phyloP scores from a whole-genome alignment of 306 rosid genomes.

The Sechiopsis laciniata region DNA sequence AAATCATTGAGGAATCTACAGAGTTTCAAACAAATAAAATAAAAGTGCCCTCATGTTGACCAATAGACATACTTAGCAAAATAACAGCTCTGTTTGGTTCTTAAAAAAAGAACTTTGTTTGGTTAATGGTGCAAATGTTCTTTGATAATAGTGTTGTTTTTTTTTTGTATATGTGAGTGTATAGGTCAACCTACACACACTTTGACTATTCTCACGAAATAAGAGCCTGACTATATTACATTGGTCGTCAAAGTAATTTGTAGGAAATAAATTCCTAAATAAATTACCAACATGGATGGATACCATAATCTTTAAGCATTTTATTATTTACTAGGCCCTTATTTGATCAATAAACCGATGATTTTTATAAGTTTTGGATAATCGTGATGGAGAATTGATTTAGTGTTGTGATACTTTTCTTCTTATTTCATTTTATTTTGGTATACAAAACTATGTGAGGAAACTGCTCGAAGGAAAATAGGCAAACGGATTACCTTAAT shows the following conservation, averaged over 20 bases:
- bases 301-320: no score
- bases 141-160: background rate
- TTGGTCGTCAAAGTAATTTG: no score
- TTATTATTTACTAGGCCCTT: no score
- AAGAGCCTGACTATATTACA: no score
- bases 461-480: background rate
- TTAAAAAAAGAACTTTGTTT: background rate
- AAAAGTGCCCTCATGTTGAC: background rate
- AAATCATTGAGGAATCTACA: background rate
- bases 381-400: background rate
- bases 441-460: background rate
- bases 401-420: background rate
- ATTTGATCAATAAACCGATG: no score
- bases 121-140: background rate
- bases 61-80: background rate
- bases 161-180: no score
- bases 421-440: background rate
- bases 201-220: no score
- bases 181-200: no score
- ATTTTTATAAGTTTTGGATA: no score
- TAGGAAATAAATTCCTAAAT: no score
- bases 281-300: no score
- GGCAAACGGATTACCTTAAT: background rate
- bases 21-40: background rate
- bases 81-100: background rate